A percentile compares a stretch with the other conserved stretches of the same genome.
phyloP scores from a whole-genome alignment of 2,329 filamentous ascomycete species.

The Aureobasidium sp. region DNA sequence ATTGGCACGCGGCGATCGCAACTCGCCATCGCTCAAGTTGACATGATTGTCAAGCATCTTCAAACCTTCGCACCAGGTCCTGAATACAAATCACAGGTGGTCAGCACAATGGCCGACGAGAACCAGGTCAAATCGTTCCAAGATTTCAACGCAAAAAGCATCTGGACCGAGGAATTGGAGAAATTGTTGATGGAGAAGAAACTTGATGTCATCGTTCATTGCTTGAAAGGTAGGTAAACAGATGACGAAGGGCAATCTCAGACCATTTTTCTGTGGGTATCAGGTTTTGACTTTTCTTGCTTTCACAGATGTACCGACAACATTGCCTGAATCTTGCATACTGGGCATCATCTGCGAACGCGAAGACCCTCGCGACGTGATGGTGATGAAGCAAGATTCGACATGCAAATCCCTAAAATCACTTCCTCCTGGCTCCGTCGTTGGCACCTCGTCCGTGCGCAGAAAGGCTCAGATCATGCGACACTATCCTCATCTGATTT shows the following conservation, averaged over 20 bases:
- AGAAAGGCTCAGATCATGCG: constrained; percentile 73
- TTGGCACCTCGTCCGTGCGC: constrained; percentile 82
- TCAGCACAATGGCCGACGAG: constrained; percentile 64
- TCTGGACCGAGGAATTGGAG: constrained; percentile 91
- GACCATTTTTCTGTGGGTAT: neutral
- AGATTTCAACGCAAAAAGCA: constrained; percentile 75
- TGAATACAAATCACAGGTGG: constrained; percentile 48
- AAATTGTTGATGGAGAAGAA: constrained; percentile 57
- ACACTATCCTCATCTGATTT: constrained; percentile 64
- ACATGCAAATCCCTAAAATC: constrained; percentile 58
- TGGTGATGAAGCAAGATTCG: constrained; percentile 34
- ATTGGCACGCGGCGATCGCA: constrained; percentile 50
- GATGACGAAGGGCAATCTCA: neutral
- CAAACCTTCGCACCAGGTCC: constrained; percentile 56
- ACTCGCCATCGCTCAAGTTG: constrained; percentile 72
- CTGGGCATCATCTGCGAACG: constrained; percentile 68
- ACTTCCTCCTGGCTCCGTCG: constrained; percentile 65
- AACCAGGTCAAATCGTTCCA: constrained; percentile 80
- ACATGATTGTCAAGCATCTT: constrained; percentile 59
- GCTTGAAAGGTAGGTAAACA: constrained; percentile 56
- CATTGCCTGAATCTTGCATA: constrained; percentile 61
- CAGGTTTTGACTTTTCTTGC: neutral
- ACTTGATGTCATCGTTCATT: constrained; percentile 77
- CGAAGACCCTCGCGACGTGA: constrained; percentile 47
- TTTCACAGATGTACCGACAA: constrained; percentile 73